phyloP scores from a whole-genome alignment of 2,329 filamentous ascomycete species.

The Thelonectria olida region DNA sequence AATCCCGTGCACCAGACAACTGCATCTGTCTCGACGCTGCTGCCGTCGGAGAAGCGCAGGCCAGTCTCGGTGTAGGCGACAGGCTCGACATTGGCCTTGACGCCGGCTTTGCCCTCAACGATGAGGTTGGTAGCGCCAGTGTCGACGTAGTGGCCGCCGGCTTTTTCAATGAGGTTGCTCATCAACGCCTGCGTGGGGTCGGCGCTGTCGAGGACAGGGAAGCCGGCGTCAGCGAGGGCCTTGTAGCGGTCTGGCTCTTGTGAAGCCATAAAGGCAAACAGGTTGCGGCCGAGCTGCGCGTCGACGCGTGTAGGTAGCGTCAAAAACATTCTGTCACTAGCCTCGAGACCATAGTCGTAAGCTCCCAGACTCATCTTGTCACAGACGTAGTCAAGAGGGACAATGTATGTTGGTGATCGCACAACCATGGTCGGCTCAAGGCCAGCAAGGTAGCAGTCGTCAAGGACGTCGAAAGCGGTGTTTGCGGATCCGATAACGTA shows the following conservation, averaged over 20 bases:
- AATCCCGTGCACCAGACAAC: slow-evolving; percentile 30
- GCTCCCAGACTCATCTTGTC: slow-evolving; percentile 10
- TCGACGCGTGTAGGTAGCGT: slow-evolving; percentile 13
- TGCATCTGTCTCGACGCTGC: slow-evolving; percentile 2
- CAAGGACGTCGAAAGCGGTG: slow-evolving; percentile 27
- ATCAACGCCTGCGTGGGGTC: slow-evolving; percentile 3
- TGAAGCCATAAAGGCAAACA: slow-evolving; percentile 18
- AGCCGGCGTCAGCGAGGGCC: neutral
- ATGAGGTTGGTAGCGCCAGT: slow-evolving; percentile 15
- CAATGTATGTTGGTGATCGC: slow-evolving; percentile 29
- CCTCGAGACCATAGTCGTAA: slow-evolving; percentile 18
- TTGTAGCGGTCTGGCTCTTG: slow-evolving; percentile 23
- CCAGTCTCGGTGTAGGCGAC: slow-evolving; percentile 6
- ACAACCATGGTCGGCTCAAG: slow-evolving; percentile 11
- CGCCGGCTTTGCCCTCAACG: neutral
- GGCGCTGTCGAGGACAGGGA: slow-evolving; percentile 18
- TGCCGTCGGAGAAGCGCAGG: slow-evolving; percentile 22
- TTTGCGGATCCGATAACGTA: slow-evolving; percentile 28
- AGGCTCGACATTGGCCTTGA: slow-evolving; percentile 19
- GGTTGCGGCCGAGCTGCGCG: slow-evolving; percentile 9
- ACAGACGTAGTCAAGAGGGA: slow-evolving; percentile 22
- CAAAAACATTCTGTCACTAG: slow-evolving; percentile 18
- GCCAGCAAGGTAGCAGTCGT: slow-evolving; percentile 16
- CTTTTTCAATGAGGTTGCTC: slow-evolving; percentile 22
- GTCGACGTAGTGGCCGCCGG: slow-evolving; percentile 26